These are phyloP conservation scores for Arctostaphylos glauca DNA, from an alignment of 148 eudicot species.

Conservation along the genomic window DNA sequence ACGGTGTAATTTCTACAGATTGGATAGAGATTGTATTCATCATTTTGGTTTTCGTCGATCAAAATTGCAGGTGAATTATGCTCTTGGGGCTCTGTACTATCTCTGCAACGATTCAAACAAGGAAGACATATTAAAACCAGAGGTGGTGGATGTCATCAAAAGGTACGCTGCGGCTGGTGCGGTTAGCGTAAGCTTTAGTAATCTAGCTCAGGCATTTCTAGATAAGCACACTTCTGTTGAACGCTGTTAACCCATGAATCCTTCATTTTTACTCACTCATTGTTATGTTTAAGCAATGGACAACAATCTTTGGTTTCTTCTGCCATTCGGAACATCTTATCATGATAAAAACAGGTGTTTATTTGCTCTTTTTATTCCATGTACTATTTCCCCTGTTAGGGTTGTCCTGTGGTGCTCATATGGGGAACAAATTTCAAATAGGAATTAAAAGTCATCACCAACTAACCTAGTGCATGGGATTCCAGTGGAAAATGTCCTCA, in stretches of 20 bases:
- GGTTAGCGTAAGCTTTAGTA: conserved; percentile 26
- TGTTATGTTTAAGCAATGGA: background rate
- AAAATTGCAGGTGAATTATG: conserved; percentile 26
- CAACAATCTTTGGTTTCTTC: background rate
- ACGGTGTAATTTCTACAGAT: background rate
- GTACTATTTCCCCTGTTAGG: background rate
- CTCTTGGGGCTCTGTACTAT: conserved; percentile 31
- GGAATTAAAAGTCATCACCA: background rate
- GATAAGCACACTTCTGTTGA: conserved; percentile 22
- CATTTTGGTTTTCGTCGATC: background rate
- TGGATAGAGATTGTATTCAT: background rate
- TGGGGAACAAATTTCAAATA: background rate
- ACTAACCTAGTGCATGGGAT: background rate
- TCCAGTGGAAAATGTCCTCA: background rate
- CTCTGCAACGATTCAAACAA: conserved; percentile 27
- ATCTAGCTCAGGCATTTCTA: conserved; percentile 30
- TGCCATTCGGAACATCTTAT: background rate
- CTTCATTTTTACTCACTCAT: background rate
- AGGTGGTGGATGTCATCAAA: conserved; percentile 30
- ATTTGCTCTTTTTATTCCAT: background rate
- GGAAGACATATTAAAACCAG: conserved; percentile 24
- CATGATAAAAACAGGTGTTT: background rate
- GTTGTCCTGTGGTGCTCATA: background rate
- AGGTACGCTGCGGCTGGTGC: conserved; percentile 28
- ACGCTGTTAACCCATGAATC: background rate